Conservation (phyloP, 192 early-diverging fungal genomes). For the Cladochytrium replicatum region DNA sequence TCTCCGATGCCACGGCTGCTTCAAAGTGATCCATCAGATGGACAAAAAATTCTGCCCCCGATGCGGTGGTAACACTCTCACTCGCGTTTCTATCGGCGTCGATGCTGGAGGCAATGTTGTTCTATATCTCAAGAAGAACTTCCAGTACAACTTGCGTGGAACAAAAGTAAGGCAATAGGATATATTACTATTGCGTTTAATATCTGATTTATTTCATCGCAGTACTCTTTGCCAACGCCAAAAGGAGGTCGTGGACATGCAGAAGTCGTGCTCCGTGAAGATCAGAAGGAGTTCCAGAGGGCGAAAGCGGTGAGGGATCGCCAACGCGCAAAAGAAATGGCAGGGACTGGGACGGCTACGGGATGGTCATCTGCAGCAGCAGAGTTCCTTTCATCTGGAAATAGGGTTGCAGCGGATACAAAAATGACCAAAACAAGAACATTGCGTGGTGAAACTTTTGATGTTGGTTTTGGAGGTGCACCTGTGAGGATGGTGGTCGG, state of each 20-base stretch:
- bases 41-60: slow-evolving; percentile 83
- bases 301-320: no score
- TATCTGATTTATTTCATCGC: background rate
- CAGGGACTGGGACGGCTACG: slow-evolving; percentile 18
- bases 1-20: slow-evolving; percentile 90
- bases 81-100: slow-evolving; percentile 69
- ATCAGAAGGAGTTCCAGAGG: slow-evolving; percentile 76
- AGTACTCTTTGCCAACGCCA: slow-evolving; percentile 75
- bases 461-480: background rate
- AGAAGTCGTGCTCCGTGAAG: slow-evolving; percentile 73
- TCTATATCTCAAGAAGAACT: slow-evolving; percentile 83
- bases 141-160: slow-evolving; percentile 79
- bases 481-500: slow-evolving; percentile 1
- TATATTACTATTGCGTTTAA: background rate
- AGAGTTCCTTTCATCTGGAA: slow-evolving; percentile 46
- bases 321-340: no score
- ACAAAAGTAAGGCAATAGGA: slow-evolving; percentile 59
- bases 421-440: slow-evolving; percentile 1
- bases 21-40: slow-evolving; percentile 77
- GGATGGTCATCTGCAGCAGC: slow-evolving; percentile 58
- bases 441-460: background rate
- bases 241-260: slow-evolving; percentile 66
- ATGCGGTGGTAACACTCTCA: slow-evolving; percentile 83
- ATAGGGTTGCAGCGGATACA: background rate
- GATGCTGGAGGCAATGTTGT: slow-evolving; percentile 68